Evolutionary conservation across 192 early-diverging fungal genomes (phyloP).

Genomic region (Globomyces pollinis-pini): DNA sequence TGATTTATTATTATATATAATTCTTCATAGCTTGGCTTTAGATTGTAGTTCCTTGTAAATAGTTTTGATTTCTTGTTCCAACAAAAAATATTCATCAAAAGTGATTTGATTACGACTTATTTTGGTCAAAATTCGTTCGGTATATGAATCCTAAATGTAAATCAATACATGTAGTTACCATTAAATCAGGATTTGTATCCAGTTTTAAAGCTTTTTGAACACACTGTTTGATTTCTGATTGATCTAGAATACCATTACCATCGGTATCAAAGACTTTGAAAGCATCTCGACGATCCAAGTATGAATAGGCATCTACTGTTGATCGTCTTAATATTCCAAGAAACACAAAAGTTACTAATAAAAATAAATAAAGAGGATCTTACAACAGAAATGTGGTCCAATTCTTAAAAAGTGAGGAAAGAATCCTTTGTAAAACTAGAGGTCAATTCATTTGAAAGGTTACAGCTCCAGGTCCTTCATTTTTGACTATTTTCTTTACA

Average conservation of each 20-base stretch:
- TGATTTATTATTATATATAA: too few relatives aligned
- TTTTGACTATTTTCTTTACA: slow-evolving; percentile 45
- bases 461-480: slow-evolving; percentile 54
- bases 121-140: slow-evolving; percentile 19
- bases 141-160: too few relatives aligned
- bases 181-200: not conserved
- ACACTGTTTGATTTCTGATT: slow-evolving; percentile 16
- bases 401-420: slow-evolving; percentile 67
- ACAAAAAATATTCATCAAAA: slow-evolving; percentile 29
- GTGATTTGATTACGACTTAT: slow-evolving; percentile 24
- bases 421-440: slow-evolving; percentile 72
- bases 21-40: too few relatives aligned
- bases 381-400: slow-evolving; percentile 67
- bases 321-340: slow-evolving; percentile 50
- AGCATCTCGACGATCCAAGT: slow-evolving; percentile 39
- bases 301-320: slow-evolving; percentile 27
- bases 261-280: slow-evolving; percentile 42
- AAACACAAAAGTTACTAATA: slow-evolving; percentile 60
- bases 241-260: slow-evolving; percentile 36
- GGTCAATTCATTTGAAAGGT: too few relatives aligned
- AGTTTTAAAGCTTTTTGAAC: not conserved
- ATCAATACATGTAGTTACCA: too few relatives aligned
- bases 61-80: slow-evolving; percentile 32
- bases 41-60: slow-evolving; percentile 40
- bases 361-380: too few relatives aligned